A percentile compares a stretch with the other conserved stretches of the same genome.
These are phyloP conservation scores for Sporisorium sorghi DNA, from an alignment of 1,284 basidiomycete genomes.

Conservation along the genomic window DNA sequence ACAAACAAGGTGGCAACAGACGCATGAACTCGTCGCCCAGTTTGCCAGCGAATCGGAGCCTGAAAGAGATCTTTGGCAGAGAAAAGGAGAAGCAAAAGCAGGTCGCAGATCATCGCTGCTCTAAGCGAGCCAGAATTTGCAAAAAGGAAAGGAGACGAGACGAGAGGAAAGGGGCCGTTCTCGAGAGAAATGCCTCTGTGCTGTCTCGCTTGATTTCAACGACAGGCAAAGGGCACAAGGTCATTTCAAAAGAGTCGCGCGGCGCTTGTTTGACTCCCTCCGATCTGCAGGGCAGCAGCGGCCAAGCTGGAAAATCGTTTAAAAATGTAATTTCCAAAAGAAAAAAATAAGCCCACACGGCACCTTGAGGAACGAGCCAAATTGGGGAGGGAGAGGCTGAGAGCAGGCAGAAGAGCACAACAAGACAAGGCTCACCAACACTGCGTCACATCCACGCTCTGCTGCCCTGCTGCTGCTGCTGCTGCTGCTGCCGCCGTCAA, in stretches of 20 bases:
- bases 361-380: too few species aligned
- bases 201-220: conserved; percentile 7
- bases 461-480: too few species aligned
- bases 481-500: background rate
- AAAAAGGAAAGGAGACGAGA: conserved; percentile 3
- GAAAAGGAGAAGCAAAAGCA: conserved; percentile 2
- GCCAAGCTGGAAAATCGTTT: too few species aligned
- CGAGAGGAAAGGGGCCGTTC: background rate
- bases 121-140: background rate
- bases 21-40: background rate
- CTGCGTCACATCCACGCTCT: background rate
- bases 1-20: background rate
- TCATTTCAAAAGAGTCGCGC: too few species aligned
- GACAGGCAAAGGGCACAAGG: too few species aligned
- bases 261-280: background rate
- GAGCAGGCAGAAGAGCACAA: background rate
- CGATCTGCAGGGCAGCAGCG: background rate
- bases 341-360: background rate
- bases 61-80: background rate
- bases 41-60: conserved; percentile 15
- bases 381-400: background rate
- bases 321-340: background rate
- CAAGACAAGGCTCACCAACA: background rate
- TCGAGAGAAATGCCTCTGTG: conserved; percentile 1
- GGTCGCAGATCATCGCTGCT: conserved; percentile 17